These are phyloP conservation scores for Leccinellum rugosiceps DNA, from an alignment of 768 basidiomycete species.

Conservation along the genomic window DNA sequence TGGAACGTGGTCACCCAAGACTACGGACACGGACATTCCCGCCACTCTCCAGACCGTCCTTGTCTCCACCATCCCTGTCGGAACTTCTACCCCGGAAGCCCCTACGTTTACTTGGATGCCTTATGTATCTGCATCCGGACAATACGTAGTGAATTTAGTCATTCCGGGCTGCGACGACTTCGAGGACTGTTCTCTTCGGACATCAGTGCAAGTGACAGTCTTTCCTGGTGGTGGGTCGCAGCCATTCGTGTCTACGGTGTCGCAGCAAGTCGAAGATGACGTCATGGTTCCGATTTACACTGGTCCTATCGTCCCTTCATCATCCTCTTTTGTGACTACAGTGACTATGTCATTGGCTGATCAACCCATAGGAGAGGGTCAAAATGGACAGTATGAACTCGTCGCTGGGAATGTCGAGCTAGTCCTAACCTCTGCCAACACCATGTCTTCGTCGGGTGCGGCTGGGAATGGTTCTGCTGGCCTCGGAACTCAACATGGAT, in stretches of 20 bases:
- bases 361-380: constrained; percentile 58
- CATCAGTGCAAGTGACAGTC: constrained; percentile 77
- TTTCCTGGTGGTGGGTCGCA: constrained; percentile 68
- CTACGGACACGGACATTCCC: constrained; percentile 68
- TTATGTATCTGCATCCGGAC: constrained; percentile 85
- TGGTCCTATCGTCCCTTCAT: constrained; percentile 78
- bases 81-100: constrained; percentile 54
- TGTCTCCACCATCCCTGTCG: constrained; percentile 61
- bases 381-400: constrained; percentile 69
- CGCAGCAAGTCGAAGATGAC: constrained; percentile 70
- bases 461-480: constrained; percentile 31
- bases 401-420: constrained; percentile 88
- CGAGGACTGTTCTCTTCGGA: constrained; percentile 77
- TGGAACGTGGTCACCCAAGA: constrained; percentile 65
- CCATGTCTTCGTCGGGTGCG: constrained; percentile 33
- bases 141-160: constrained; percentile 80
- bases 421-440: constrained; percentile 60
- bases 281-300: constrained; percentile 63
- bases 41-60: constrained; percentile 79
- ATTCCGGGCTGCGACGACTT: constrained; percentile 84
- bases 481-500: constrained; percentile 45
- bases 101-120: constrained; percentile 89
- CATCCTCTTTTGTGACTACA: constrained; percentile 66
- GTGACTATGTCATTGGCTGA: constrained; percentile 73
- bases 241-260: constrained; percentile 67